Percentiles rank a stretch among this genome's conserved stretches.
These are phyloP conservation scores for Didymella keratinophila DNA, from an alignment of 2,329 filamentous ascomycete species.

Conservation along the genomic window DNA sequence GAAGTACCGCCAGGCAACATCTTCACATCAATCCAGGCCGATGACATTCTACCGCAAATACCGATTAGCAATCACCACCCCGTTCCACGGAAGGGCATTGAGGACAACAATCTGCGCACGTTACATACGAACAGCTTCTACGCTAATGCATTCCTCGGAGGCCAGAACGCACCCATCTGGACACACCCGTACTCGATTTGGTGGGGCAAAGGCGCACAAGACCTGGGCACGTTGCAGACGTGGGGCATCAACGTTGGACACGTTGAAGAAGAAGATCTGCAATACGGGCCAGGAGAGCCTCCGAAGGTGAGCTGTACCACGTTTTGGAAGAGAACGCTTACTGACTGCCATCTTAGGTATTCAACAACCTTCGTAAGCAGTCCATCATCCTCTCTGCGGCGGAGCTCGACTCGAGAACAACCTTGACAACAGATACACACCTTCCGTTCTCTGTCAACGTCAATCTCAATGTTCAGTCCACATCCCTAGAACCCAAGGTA, in stretches of 20 bases:
- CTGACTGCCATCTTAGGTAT: constrained; percentile 59
- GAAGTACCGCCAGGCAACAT: constrained; percentile 43
- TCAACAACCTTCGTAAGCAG: constrained; percentile 83
- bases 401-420: constrained; percentile 71
- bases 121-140: constrained; percentile 76
- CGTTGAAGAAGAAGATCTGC: constrained; percentile 70
- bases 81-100: constrained; percentile 49
- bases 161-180: constrained; percentile 73
- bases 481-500: constrained; percentile 66
- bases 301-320: constrained; percentile 24
- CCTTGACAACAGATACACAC: constrained; percentile 61
- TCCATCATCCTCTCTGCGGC: constrained; percentile 80
- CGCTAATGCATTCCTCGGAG: constrained; percentile 78
- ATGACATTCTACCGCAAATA: constrained; percentile 53
- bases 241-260: constrained; percentile 85
- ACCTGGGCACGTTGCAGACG: constrained; percentile 59
- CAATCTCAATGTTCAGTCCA: constrained; percentile 65
- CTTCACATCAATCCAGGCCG: constrained; percentile 53
- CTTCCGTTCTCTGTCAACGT: constrained; percentile 70
- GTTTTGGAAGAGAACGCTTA: background rate
- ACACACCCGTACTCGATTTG: constrained; percentile 67
- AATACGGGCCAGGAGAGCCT: constrained; percentile 64
- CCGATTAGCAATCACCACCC: constrained; percentile 52
- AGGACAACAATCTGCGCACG: constrained; percentile 53
- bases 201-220: constrained; percentile 57